phyloP scores from a whole-genome alignment of 345 rosid genomes.

The Abelmoschus esculentus region DNA sequence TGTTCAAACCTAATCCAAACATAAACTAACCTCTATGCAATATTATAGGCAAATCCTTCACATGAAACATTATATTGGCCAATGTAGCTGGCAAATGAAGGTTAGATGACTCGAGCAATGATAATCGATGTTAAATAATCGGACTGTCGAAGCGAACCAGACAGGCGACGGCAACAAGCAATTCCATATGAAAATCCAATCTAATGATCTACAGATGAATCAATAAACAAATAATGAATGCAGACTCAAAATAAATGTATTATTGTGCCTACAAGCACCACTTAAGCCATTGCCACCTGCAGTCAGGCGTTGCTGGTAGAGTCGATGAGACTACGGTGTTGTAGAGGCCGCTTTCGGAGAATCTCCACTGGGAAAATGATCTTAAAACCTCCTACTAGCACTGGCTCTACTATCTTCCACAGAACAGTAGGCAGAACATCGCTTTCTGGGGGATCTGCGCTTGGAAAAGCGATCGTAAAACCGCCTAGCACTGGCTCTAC shows the following conservation, averaged over 20 bases:
- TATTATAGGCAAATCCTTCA: neutral
- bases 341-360: neutral
- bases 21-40: neutral
- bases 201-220: slow-evolving; percentile 10
- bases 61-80: neutral
- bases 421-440: slow-evolving; percentile 68
- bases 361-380: neutral
- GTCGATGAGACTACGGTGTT: slow-evolving; percentile 5
- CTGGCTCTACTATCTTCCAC: slow-evolving; percentile 30
- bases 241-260: neutral
- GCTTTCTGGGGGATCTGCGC: neutral
- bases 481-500: too few relatives aligned
- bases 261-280: slow-evolving; percentile 1
- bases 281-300: slow-evolving; percentile 7
- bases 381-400: neutral
- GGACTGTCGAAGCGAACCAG: neutral
- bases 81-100: neutral
- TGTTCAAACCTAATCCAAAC: too few relatives aligned
- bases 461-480: too few relatives aligned
- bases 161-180: neutral
- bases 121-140: neutral
- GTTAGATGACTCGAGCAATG: neutral
- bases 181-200: neutral
- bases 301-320: neutral
- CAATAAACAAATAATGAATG: slow-evolving; percentile 31